phyloP scores from a whole-genome alignment of 202 grass and related monocot species.

The Schoenoplectus tabernaemontani region DNA sequence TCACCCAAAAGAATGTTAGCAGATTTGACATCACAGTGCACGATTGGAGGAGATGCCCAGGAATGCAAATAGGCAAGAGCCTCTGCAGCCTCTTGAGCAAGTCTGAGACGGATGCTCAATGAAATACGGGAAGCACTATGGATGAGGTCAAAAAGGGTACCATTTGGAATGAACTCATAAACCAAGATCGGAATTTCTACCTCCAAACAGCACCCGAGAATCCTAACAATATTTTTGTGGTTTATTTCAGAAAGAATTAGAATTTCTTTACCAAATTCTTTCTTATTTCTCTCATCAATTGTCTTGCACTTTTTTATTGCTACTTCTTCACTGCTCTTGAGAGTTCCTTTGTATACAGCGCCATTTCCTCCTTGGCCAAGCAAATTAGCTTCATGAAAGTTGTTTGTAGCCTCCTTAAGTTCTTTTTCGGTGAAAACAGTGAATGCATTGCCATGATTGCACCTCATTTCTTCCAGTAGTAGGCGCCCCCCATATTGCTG shows the following conservation, averaged over 20 bases:
- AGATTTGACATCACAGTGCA: conserved; percentile 54
- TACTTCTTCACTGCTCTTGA: conserved; percentile 28
- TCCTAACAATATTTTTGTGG: conserved; percentile 53
- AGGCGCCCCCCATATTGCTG: conserved; percentile 34
- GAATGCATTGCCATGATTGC: conserved; percentile 32
- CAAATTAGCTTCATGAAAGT: conserved; percentile 34
- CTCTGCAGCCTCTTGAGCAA: conserved; percentile 38
- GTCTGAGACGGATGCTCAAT: conserved; percentile 30
- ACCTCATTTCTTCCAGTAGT: conserved; percentile 49
- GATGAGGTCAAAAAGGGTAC: conserved; percentile 32
- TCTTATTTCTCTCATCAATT: conserved; percentile 46
- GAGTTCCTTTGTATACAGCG: conserved; percentile 42
- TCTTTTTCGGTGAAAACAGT: conserved; percentile 41
- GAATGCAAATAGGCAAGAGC: conserved; percentile 40
- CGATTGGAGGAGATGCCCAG: conserved; percentile 25
- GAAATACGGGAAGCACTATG: conserved; percentile 26
- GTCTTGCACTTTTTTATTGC: conserved; percentile 41
- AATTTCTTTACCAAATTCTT: conserved; percentile 74
- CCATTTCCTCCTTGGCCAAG: conserved; percentile 41
- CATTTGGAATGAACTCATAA: conserved; percentile 40
- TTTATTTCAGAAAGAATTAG: conserved; percentile 65
- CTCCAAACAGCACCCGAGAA: conserved; percentile 47
- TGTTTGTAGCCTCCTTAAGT: conserved; percentile 39
- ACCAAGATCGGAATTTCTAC: conserved; percentile 47
- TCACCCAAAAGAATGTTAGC: conserved; percentile 48